Conservation (phyloP, 148 eudicot species). For the Suaeda aralocaspica region DNA sequence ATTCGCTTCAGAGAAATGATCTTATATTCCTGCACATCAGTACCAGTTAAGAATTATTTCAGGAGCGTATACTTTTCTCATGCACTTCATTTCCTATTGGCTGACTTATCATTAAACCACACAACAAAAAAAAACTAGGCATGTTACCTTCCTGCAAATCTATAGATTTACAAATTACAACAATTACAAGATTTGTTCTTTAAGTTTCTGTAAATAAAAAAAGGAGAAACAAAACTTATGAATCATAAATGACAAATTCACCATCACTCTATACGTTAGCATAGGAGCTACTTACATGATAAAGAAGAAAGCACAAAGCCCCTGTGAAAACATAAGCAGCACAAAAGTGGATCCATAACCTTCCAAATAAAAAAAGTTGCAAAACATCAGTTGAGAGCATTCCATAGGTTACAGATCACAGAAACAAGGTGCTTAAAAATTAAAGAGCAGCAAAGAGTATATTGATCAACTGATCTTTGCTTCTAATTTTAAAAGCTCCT, state of each 20-base stretch:
- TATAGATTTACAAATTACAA: too few species aligned
- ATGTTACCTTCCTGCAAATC: background rate
- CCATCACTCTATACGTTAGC: background rate
- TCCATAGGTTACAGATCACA: background rate
- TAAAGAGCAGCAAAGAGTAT: too few species aligned
- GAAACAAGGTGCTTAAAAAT: background rate
- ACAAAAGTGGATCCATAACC: conserved; percentile 91
- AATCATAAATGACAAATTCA: background rate
- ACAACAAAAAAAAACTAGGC: background rate
- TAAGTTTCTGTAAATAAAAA: too few species aligned
- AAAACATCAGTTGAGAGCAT: conserved; percentile 15
- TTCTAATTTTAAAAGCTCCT: too few species aligned
- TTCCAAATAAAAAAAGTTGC: conserved; percentile 29
- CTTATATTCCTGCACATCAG: conserved; percentile 62
- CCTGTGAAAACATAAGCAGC: conserved; percentile 72
- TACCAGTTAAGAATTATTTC: conserved; percentile 12
- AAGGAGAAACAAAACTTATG: background rate
- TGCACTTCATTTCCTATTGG: background rate
- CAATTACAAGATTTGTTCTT: too few species aligned
- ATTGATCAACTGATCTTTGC: too few species aligned
- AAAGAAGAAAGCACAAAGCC: conserved; percentile 84
- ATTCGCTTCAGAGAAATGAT: conserved; percentile 61
- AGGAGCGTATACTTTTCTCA: background rate
- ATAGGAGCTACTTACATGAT: conserved; percentile 50
- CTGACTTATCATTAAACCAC: background rate